Evolutionary conservation across 2,329 filamentous ascomycete genomes (phyloP), one percentile per base, ranked within the genome.

Genomic region (Emydomyces testavorans): DNA sequence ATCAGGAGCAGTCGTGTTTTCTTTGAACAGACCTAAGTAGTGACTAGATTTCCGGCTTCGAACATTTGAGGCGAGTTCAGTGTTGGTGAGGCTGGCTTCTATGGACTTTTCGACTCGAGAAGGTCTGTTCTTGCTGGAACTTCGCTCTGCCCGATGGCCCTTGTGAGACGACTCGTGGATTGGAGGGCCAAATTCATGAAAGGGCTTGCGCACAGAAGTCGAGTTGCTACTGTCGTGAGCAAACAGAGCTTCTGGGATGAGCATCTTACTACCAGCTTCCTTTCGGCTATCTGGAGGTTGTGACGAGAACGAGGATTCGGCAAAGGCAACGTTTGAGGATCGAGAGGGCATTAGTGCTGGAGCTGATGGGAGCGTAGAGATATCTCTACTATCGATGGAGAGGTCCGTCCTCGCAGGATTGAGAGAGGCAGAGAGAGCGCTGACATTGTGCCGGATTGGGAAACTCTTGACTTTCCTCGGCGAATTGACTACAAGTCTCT

Each of bases 11-110:
- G 35, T n/a, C 46, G 77, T 76, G 50, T 78, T 78, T 52, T 79
- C 77, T 56, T 79, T 79, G 65, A 82, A 82, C 4, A 82, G 64
- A 10, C 79, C 77, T 46, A 82, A 65, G 56, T 79, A 80, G 57
- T 82, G 78, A 57, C 77, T 80, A 35, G 79, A 77, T 62, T 82
- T 82, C 49, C 79, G 72, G 60, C 77, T 81, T 51, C 79, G 72
- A 38, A 75, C 74, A 55, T 77, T 71, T 21, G 71, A 66, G 23
- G 67, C 63, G 26, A 67, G 70, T 56, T 81, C 78, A 3, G 71
- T 66, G 54, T 77, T 77, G 34, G 77, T 70, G 49, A 82, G 59
- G 24, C 77, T 79, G 15, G 78, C 79, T 60, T 81, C 76, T 51
- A 82, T 80, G 36, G 77, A 74, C 60, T 77, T 78, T 47, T 80